These are phyloP conservation scores for Cydonia oblonga DNA, from an alignment of 331 rosid genomes.

Conservation along the genomic window DNA sequence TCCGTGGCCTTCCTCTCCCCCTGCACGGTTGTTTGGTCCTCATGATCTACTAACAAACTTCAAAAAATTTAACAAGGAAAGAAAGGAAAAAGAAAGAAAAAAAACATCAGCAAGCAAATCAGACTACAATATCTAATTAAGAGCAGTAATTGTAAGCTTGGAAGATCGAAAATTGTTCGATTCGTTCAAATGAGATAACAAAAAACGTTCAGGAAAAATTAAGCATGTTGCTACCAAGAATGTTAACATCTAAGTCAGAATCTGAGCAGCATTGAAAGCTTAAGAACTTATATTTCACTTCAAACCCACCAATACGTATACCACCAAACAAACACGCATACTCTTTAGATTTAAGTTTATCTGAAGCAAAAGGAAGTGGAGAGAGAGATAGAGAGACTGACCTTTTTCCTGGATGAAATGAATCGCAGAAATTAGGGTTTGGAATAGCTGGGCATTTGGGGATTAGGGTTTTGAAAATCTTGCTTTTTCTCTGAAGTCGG, in stretches of 20 bases:
- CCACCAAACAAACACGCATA: neutral
- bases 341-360: neutral
- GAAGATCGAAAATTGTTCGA: neutral
- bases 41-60: neutral
- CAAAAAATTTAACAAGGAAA: neutral
- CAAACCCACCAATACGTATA: neutral
- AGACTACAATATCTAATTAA: neutral
- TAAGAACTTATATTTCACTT: neutral
- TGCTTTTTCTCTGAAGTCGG: neutral
- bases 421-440: neutral
- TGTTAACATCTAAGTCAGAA: neutral
- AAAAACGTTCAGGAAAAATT: neutral
- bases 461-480: neutral
- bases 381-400: neutral
- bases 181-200: neutral
- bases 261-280: neutral
- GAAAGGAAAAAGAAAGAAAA: neutral
- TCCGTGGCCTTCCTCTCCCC: slow-evolving; percentile 1
- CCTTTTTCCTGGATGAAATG: neutral
- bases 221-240: neutral
- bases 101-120: neutral
- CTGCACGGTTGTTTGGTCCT: neutral
- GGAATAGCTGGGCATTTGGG: neutral
- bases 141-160: neutral
- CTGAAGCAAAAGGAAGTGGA: neutral